phyloP scores from a whole-genome alignment of 495 filamentous ascomycete species.

The Talaromyces borbonicus region DNA sequence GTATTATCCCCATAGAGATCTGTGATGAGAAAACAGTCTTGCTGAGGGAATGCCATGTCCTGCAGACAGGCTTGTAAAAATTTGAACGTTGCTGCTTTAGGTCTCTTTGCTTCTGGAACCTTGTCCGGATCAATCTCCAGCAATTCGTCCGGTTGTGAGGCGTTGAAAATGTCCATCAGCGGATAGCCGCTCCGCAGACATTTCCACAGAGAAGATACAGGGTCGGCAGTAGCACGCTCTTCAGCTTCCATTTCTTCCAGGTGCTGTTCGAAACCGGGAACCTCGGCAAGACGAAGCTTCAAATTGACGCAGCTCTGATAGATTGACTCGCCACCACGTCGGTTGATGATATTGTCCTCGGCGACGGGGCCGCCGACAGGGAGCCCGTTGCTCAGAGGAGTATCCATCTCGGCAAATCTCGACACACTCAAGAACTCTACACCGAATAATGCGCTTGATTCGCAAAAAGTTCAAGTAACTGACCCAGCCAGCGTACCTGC shows the following conservation, averaged over 20 bases:
- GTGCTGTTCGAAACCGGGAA: conserved; percentile 71
- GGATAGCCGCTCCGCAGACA: conserved; percentile 77
- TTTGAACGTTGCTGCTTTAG: conserved; percentile 62
- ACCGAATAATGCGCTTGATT: too few species aligned
- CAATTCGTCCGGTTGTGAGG: conserved; percentile 52
- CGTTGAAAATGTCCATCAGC: conserved; percentile 82
- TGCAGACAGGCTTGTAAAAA: conserved; percentile 58
- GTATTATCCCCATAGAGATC: conserved; percentile 92
- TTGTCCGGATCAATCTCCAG: conserved; percentile 54
- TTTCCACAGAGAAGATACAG: conserved; percentile 85
- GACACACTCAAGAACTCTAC: conserved; percentile 30
- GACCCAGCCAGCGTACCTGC: conserved; percentile 10
- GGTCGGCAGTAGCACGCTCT: conserved; percentile 55
- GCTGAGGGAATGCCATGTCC: conserved; percentile 64
- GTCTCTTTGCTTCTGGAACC: conserved; percentile 51
- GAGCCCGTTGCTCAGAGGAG: conserved; percentile 30
- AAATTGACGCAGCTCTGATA: conserved; percentile 90
- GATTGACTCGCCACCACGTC: conserved; percentile 81
- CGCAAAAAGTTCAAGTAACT: conserved; percentile 9
- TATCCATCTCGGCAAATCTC: conserved; percentile 22
- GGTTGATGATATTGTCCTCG: conserved; percentile 89
- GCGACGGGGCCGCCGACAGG: conserved; percentile 59
- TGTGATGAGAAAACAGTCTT: conserved; percentile 82
- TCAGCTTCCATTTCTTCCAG: conserved; percentile 54
- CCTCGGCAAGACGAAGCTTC: conserved; percentile 65